These are phyloP conservation scores for Castanospermum australe DNA, from an alignment of 306 rosid species.

Conservation along the genomic window DNA sequence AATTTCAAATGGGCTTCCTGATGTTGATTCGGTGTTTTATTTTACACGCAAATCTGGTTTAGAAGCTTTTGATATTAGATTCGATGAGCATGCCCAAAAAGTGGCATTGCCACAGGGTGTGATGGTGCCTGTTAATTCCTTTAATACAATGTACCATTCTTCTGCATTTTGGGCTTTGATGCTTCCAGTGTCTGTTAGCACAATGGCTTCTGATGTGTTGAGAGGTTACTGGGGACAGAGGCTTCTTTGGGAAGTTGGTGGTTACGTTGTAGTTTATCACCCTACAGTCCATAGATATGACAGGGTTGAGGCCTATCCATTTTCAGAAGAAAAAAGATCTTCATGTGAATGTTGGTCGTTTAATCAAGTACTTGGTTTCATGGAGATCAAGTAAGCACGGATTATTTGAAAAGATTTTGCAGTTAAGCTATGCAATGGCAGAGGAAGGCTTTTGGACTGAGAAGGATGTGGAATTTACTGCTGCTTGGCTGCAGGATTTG, in stretches of 20 bases:
- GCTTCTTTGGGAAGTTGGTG: slow-evolving; percentile 97
- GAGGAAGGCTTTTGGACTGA: slow-evolving; percentile 96
- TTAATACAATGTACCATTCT: slow-evolving; percentile 84
- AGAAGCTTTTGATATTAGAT: slow-evolving; percentile 79
- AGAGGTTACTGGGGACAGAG: slow-evolving; percentile 99
- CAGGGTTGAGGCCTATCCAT: slow-evolving; percentile 79
- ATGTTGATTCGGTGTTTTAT: slow-evolving; percentile 93
- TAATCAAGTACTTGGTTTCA: slow-evolving; percentile 61
- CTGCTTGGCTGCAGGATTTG: slow-evolving; percentile 97
- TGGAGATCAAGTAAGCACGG: slow-evolving; percentile 89
- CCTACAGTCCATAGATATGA: slow-evolving; percentile 88
- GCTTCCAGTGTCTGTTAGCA: slow-evolving; percentile 96
- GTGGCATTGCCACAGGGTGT: slow-evolving; percentile 92
- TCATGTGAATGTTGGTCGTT: slow-evolving; percentile 91
- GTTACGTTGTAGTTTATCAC: slow-evolving; percentile 84
- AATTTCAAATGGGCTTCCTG: slow-evolving; percentile 88
- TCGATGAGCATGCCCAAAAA: slow-evolving; percentile 83
- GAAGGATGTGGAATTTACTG: slow-evolving; percentile 83
- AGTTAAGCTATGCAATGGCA: slow-evolving; percentile 82
- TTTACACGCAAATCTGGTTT: slow-evolving; percentile 82
- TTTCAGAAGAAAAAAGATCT: slow-evolving; percentile 96
- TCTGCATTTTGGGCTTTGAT: slow-evolving; percentile 96
- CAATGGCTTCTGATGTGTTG: slow-evolving; percentile 94
- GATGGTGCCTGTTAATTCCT: slow-evolving; percentile 90
- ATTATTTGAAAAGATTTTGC: slow-evolving; percentile 80